Percentiles rank a stretch among this genome's conserved stretches.
phyloP scores from a whole-genome alignment of 352 stramenopile genomes.

The Globisporangium sylvaticum region DNA sequence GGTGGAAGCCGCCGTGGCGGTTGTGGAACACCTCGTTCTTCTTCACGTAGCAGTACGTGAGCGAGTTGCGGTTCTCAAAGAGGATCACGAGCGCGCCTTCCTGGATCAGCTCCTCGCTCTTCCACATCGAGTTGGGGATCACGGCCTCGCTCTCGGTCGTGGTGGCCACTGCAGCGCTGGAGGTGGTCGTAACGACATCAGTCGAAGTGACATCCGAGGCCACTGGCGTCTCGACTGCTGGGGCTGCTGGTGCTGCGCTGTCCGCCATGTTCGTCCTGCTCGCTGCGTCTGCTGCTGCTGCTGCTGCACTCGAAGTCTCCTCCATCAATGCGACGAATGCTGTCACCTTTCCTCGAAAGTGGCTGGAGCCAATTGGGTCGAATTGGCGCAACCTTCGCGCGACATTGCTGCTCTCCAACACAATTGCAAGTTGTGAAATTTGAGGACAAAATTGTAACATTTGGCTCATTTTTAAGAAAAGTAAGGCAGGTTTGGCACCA shows the following conservation, averaged over 20 bases:
- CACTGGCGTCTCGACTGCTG: not conserved
- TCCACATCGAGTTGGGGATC: conserved; percentile 73
- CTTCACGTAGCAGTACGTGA: conserved; percentile 94
- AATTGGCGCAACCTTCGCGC: not conserved
- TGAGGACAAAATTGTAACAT: not conserved
- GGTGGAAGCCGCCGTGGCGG: conserved; percentile 95
- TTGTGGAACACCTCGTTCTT: conserved; percentile 93
- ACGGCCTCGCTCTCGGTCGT: conserved; percentile 11
- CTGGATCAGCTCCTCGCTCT: conserved; percentile 42
- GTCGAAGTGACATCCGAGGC: not conserved
- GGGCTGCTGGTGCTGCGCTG: not conserved
- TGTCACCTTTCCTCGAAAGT: not conserved
- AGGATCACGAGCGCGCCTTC: conserved; percentile 95
- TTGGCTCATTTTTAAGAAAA: not conserved
- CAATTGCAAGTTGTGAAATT: not conserved
- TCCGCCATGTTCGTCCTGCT: not conserved
- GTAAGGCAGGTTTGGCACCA: not conserved
- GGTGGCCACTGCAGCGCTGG: not conserved
- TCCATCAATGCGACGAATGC: not conserved
- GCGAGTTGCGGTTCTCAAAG: conserved; percentile 94
- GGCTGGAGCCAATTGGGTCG: not conserved
- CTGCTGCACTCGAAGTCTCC: not conserved
- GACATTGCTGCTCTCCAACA: not conserved
- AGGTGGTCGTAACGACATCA: not conserved
- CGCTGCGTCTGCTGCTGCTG: not conserved